Evolutionary conservation across 441 rosid genomes (phyloP), one percentile per base, ranked within the genome.

Genomic region (Omphalea diandra): DNA sequence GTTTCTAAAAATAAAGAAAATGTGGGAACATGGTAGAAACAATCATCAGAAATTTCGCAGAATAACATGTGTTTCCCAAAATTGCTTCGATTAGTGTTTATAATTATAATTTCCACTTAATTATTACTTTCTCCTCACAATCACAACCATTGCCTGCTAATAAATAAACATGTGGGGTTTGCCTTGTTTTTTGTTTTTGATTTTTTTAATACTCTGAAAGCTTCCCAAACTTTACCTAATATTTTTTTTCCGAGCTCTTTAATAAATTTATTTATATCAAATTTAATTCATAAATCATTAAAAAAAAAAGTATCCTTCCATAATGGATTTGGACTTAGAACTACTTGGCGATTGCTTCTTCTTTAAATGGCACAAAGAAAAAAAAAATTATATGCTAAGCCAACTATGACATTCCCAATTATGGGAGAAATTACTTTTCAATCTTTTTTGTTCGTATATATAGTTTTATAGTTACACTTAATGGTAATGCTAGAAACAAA

Each of bases 111-210:
- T 69, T 81, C 70, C 63, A 63, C 69, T 58, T 58, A 2, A 14
- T 14, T 29, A 20, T 18, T n/a, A n/a, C n/a, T 18, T 29, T 1
- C 40, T 38, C 4, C 49, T 59, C 44, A 65, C 36, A 74, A 70
- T 70, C 73, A 72, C 71, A 68, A 64, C 68, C 46, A 54, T 61
- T 83, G 80, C 72, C 75, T n/a, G 76, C 73, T 52, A 49, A 58
- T 41, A 69, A 63, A 49, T 68, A 20, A 77, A 38, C 85, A 76
- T 53, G 83, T 80, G 82, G 81, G 85, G 12, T 69, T 71, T 64
- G n/a, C n/a, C n/a, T n/a, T n/a, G n/a, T n/a, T n/a, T n/a, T n/a
- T n/a, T n/a, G n/a, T n/a, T n/a, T n/a, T n/a, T n/a, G n/a, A n/a
- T n/a, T n/a, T n/a, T n/a, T n/a, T n/a, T n/a, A n/a, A n/a, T n/a